phyloP scores from a whole-genome alignment of 169 alveolate genomes.

The Eimeria nieschulzi region DNA sequence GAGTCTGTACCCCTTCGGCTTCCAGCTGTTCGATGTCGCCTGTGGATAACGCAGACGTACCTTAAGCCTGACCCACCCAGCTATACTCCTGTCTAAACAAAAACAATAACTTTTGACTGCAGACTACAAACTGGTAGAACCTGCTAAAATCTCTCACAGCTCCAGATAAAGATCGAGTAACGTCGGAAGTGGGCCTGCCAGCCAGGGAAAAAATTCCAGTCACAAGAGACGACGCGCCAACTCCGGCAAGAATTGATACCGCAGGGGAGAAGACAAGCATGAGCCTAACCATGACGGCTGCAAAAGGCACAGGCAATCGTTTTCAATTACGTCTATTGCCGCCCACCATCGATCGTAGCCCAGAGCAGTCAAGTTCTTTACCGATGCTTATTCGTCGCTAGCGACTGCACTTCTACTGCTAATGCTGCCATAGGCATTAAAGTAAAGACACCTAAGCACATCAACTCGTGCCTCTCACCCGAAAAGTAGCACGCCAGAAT shows the following conservation, averaged over 20 bases:
- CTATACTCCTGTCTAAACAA: neutral
- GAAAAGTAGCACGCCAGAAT: conserved; percentile 95
- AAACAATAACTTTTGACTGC: too few species aligned
- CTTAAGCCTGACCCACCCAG: neutral
- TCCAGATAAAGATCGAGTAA: too few species aligned
- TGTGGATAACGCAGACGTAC: conserved; percentile 17
- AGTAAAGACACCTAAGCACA: neutral
- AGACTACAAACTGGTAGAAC: too few species aligned
- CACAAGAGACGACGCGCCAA: conserved; percentile 92
- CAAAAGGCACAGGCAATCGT: neutral
- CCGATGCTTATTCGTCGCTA: neutral
- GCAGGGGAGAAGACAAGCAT: conserved; percentile 92
- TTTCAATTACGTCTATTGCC: neutral
- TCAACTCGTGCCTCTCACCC: conserved; percentile 42
- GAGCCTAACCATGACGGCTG: conserved; percentile 97
- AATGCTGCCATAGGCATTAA: neutral
- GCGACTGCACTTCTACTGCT: neutral
- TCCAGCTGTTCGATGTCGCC: neutral
- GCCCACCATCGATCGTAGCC: too few species aligned
- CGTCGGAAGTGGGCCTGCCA: neutral
- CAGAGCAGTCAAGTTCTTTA: too few species aligned
- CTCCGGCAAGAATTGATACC: conserved; percentile 92
- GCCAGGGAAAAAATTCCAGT: conserved; percentile 5
- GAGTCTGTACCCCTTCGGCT: neutral
- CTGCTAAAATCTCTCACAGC: too few species aligned